Evolutionary conservation across 2,329 filamentous ascomycete species (phyloP), one percentile per base, ranked within the genome.

Genomic region (Ilyonectria sp.): DNA sequence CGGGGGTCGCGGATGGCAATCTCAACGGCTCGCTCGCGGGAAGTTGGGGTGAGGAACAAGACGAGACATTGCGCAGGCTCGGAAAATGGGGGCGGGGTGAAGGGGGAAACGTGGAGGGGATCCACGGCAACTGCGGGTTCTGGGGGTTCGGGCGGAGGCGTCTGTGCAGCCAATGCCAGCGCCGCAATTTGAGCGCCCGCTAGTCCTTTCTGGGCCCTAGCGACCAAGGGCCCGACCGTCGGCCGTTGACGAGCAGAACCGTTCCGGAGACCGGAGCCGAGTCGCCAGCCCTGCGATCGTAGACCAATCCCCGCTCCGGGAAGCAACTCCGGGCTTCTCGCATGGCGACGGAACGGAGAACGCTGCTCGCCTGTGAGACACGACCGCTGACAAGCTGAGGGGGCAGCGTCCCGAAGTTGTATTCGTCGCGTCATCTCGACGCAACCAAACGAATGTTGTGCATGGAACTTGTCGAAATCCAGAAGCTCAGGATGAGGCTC

Each of bases 71-170:
- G 47, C 54, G 40, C 61, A 26, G 47, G 26, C 31, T 68, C 66
- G 66, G 67, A 61, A 69, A 67, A 69, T 69, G 67, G 67, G 67
- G 67, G 67, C 67, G 67, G 67, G 64, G 67, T 59, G 53, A 31
- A 50, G 50, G 50, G 60, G 55, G 53, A 68, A 68, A 59, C 61
- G 61, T 65, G 65, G 65, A 68, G 65, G 55, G 49, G 49, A 29
- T 29, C 35, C 29, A 35, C 44, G 54, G 54, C 60, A 54, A 54
- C 54, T 19, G 21, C 40, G 59, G 59, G 59, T 59, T 63, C 60
- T 58, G 60, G 64, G 63, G 53, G 54, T 46, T 43, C 29, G 33
- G 29, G 49, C 33, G 47, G 60, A 63, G 54, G 50, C 67, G 67
- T n/a, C 15, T 43, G 40, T 17, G 10, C 31, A 50, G 26, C 73